Conservation (phyloP, 139 green algal species). For the Desmodesmus armatus region DNA sequence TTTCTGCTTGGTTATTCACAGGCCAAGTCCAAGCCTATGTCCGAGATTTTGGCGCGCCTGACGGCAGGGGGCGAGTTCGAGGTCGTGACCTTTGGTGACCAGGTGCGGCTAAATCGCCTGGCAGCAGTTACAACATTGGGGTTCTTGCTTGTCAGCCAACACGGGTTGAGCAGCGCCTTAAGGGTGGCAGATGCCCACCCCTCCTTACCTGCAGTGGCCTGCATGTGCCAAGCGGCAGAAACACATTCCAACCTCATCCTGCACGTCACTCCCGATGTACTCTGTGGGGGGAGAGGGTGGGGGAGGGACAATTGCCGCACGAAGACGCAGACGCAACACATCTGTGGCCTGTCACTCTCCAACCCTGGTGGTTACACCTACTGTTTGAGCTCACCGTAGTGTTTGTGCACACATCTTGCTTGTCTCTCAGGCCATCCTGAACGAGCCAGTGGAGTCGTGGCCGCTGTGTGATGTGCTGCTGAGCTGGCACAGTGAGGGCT, state of each 20-base stretch:
- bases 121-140: background rate
- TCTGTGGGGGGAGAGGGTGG: too few relatives aligned
- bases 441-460: constrained; percentile 92
- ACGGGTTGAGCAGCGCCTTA: background rate
- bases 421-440: constrained; percentile 77
- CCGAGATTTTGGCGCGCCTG: constrained; percentile 89
- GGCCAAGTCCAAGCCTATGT: constrained; percentile 91
- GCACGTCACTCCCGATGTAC: too few relatives aligned
- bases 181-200: too few relatives aligned
- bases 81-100: constrained; percentile 84
- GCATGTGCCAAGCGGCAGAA: background rate
- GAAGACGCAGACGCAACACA: too few relatives aligned
- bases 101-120: constrained; percentile 20
- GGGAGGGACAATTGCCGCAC: too few relatives aligned
- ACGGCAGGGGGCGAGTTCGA: constrained; percentile 90
- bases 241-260: too few relatives aligned
- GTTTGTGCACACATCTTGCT: too few relatives aligned
- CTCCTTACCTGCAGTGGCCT: background rate
- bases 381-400: too few relatives aligned
- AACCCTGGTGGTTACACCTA: too few relatives aligned
- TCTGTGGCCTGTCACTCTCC: too few relatives aligned
- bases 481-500: constrained; percentile 95
- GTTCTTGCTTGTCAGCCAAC: background rate
- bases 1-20: too few relatives aligned
- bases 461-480: constrained; percentile 90